Percentiles rank a stretch among this genome's conserved stretches.
Conservation (phyloP, 192 early-diverging fungal genomes). For the Obelidium mucronatum region DNA sequence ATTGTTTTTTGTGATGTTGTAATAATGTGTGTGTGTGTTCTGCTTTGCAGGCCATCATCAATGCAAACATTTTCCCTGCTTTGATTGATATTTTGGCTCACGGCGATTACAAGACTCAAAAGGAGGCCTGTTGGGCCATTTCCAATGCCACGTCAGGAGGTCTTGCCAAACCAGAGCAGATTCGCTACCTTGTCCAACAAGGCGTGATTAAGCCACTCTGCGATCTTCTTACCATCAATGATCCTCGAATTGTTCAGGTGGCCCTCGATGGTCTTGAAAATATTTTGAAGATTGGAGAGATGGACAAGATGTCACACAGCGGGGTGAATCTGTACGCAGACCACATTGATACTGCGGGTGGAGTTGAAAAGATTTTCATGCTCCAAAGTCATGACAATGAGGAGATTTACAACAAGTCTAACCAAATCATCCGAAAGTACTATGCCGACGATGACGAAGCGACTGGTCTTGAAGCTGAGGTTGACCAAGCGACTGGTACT, state of each 20-base stretch:
- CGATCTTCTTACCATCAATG: constrained; percentile 88
- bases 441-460: constrained; percentile 85
- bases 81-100: constrained; percentile 84
- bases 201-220: constrained; percentile 96
- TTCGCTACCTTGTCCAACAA: constrained; percentile 88
- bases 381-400: constrained; percentile 94
- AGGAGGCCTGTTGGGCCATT: constrained; percentile 99
- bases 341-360: constrained; percentile 91
- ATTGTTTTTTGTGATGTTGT: constrained; percentile 10
- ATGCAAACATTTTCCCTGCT: constrained; percentile 92
- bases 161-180: constrained; percentile 89
- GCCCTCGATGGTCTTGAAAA: constrained; percentile 98
- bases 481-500: constrained; percentile 76
- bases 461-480: constrained; percentile 66
- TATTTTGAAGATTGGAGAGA: constrained; percentile 95
- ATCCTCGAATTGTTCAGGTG: constrained; percentile 96
- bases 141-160: constrained; percentile 97
- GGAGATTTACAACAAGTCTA: constrained; percentile 98
- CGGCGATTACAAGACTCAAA: constrained; percentile 98
- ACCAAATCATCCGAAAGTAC: constrained; percentile 95
- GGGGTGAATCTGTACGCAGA: constrained; percentile 87
- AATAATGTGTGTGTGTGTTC: not conserved
- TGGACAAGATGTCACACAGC: constrained; percentile 70
- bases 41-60: constrained; percentile 80
- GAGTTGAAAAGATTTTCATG: constrained; percentile 94